Evolutionary conservation across 768 basidiomycete species (phyloP), one percentile per base, ranked within the genome.

Genomic region (Pleurotus tuoliensis): DNA sequence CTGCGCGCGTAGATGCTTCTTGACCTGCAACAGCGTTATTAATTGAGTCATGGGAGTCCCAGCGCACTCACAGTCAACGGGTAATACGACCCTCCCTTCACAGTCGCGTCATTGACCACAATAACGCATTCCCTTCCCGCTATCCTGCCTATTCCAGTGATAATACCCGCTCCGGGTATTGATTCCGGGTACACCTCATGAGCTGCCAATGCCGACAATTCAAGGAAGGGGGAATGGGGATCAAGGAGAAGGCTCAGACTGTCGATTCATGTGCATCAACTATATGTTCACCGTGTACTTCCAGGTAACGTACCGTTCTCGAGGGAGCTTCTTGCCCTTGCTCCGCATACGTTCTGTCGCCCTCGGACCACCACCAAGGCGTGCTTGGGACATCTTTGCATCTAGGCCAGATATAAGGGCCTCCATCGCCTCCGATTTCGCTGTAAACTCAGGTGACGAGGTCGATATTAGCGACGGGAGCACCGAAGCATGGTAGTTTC

Each of bases 1-100:
- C 67, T 98, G 94, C 0, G 94, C 95, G 16, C 94, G 83, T 22
- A 98, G 71, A 63, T 98, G 94, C 68, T 98, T 98, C 83, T 97
- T 98, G 63, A 98, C 90, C 82, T 88, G 56, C 27, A 2, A 8
- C 40, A 37, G 2, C 13, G 24, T 15, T 5, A 8, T 48, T 12
- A 40, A 34, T 34, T 9, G 9, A 34, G 30, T 34, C 30, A n/a
- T 56, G 37, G 37, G 47, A 11, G 43, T 22, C 9, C 20, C 11
- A 44, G 7, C 22, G 1, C 64, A 24, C 77, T 56, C 59, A 84
- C 91, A 13, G 92, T 94, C 49, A 94, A 70, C 18, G 92, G 94
- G 66, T 93, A 92, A 69, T 96, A 96, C 0, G 90, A 90, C 6
- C 94, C 94, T 12, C 94, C 94, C 68, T 94, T 94, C 24, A 94